Conservation (phyloP, 106 monocot genomes). For the Apostasia shenzhenica region DNA sequence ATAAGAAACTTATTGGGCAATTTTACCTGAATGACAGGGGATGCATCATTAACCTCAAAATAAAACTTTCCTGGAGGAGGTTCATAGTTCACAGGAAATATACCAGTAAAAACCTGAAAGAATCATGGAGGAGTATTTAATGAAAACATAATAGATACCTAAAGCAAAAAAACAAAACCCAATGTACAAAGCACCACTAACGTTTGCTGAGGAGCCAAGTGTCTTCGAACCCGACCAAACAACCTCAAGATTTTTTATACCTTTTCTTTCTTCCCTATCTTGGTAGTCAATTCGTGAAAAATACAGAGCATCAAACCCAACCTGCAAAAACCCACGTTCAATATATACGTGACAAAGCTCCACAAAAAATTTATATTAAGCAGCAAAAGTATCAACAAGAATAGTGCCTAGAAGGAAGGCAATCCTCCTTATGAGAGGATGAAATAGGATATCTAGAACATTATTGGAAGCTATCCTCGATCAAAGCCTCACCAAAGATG, state of each 20-base stretch:
- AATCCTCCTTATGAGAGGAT: too few species aligned
- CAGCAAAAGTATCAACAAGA: too few species aligned
- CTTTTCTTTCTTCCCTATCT: slow-evolving; percentile 63
- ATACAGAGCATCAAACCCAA: slow-evolving; percentile 96
- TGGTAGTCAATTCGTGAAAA: slow-evolving; percentile 97
- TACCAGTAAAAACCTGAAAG: slow-evolving; percentile 82
- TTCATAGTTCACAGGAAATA: slow-evolving; percentile 84
- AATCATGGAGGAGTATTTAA: neutral
- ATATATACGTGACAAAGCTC: too few species aligned
- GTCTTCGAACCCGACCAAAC: slow-evolving; percentile 85
- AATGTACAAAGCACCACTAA: slow-evolving; percentile 23
- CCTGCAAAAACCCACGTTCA: slow-evolving; percentile 26
- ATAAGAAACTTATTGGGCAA: slow-evolving; percentile 1
- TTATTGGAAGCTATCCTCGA: too few species aligned
- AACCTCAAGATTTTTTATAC: slow-evolving; percentile 75
- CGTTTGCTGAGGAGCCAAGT: slow-evolving; percentile 84
- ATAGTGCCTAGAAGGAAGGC: too few species aligned
- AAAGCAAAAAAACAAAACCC: neutral
- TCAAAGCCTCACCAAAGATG: too few species aligned
- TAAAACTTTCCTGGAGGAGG: slow-evolving; percentile 88
- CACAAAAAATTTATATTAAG: too few species aligned
- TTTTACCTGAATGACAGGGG: slow-evolving; percentile 78
- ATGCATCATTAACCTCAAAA: slow-evolving; percentile 80
- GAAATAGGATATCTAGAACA: too few species aligned
- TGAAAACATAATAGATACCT: neutral